Base-by-base conservation (phyloP, 2,329 filamentous ascomycete genomes). In the Grosmannia clavigera region DNA sequence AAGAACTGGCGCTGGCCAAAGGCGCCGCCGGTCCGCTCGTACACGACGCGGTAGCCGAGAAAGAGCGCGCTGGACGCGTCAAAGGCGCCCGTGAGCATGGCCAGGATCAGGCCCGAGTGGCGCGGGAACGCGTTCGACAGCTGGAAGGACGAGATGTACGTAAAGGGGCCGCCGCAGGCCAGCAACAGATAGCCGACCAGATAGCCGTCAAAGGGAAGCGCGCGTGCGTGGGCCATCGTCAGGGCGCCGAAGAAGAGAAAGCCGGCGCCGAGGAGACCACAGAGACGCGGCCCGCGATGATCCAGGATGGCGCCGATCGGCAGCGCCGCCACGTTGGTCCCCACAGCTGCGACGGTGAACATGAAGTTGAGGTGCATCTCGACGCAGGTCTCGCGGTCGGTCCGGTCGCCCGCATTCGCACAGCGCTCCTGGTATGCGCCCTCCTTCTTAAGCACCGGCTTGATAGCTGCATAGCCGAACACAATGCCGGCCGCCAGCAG, bases 321-420 rank as follows among this genome's bases (percentile, higher is more conserved):
- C 7, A 96, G 78, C 14, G 92, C 91, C 50, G 85, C 89, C 14
- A 95, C 87, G 67, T 96, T 96, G 48, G 91, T 95, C 7, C 83
- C 87, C 11, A 95, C 90, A 16, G 90, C 91, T 14, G 91, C 91
- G 50, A 91, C 81, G 6, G 90, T 95, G 76, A 96, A 96, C 88
- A 95, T 95, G 65, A 96, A 76, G 70, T 96, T 96, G 60, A 96
- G 79, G 61, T 78, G 79, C 58, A 84, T 81, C 67, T 83, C 81
- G 61, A 77, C 73, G 69, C 72, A 81, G n/a, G 70, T 74, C 33
- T 77, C 67, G 19, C 67, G 66, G n/a, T 68, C 64, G 2, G 67
- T 61, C 5, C 60, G 58, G 46, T 68, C 69, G 51, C 69, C 64
- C 43, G 12, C 43, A 51, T 22, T 27, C 25, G 58, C 57, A 68